A percentile compares a stretch with the other conserved stretches of the same genome.
phyloP scores from a whole-genome alignment of 225 moss, liverwort and hornwort species.

The Physcomitrellopsis africana region DNA sequence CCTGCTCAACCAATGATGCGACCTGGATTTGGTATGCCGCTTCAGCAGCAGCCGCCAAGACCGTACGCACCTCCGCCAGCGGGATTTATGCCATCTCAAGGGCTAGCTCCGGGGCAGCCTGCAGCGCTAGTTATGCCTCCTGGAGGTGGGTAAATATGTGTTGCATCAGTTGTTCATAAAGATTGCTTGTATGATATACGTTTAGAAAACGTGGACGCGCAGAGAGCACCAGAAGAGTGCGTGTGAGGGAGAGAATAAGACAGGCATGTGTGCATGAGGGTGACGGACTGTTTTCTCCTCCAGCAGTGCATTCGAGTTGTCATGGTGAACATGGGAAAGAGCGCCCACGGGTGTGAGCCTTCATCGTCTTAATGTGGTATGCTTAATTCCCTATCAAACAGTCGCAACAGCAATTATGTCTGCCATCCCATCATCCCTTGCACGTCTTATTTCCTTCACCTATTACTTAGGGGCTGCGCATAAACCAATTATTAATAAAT shows the following conservation, averaged over 20 bases:
- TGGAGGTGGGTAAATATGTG: conserved; percentile 90
- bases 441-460: conserved; percentile 46
- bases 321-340: conserved; percentile 99
- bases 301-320: conserved; percentile 99
- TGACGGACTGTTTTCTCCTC: conserved; percentile 99
- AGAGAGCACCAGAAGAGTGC: conserved; percentile 37
- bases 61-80: conserved; percentile 44
- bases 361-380: conserved; percentile 99
- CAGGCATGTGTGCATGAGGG: conserved; percentile 98
- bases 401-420: conserved; percentile 78
- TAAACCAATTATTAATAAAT: conserved; percentile 35
- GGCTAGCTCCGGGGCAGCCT: conserved; percentile 34
- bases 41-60: conserved; percentile 47
- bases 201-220: conserved; percentile 44
- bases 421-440: conserved; percentile 74
- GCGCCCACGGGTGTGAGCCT: conserved; percentile 99
- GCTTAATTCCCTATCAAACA: conserved; percentile 94
- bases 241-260: conserved; percentile 46
- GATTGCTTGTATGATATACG: conserved; percentile 49
- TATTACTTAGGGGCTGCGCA: conserved; percentile 42
- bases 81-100: conserved; percentile 41
- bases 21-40: conserved; percentile 48
- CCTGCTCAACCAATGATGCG: conserved; percentile 46
- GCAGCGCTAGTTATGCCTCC: conserved; percentile 73
- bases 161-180: conserved; percentile 65